Conservation (phyloP, 805 yeast genomes). For the Starmerella asiatica region DNA sequence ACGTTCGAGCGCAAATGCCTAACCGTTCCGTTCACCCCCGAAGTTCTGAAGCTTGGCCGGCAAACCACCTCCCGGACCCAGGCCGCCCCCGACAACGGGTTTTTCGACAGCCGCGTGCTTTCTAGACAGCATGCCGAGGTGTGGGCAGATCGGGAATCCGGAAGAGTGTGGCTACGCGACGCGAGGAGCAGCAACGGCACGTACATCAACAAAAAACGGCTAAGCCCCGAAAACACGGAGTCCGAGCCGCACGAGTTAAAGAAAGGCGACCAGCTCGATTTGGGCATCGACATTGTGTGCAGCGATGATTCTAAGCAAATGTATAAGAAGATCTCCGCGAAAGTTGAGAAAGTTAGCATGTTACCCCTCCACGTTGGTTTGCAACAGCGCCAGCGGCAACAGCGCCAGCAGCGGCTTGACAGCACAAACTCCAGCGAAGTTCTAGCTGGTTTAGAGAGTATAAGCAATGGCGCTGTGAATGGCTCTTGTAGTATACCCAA, state of each 20-base stretch:
- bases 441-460: not conserved
- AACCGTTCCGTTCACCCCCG: conserved; percentile 69
- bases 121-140: conserved; percentile 90
- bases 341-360: conserved; percentile 59
- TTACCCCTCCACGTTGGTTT: conserved; percentile 30
- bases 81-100: conserved; percentile 67
- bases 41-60: conserved; percentile 74
- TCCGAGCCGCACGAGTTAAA: conserved; percentile 44
- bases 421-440: not conserved
- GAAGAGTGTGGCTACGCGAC: conserved; percentile 66
- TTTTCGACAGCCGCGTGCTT: conserved; percentile 83
- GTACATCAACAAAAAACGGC: conserved; percentile 62
- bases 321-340: conserved; percentile 78
- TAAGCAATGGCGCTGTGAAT: not conserved
- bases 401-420: not conserved
- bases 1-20: conserved; percentile 71
- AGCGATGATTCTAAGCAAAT: conserved; percentile 39
- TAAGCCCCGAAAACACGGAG: conserved; percentile 45
- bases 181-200: conserved; percentile 91
- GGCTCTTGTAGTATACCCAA: not conserved
- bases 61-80: conserved; percentile 47
- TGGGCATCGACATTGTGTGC: conserved; percentile 69
- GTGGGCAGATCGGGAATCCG: conserved; percentile 51
- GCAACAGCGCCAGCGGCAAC: conserved; percentile 7
- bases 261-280: conserved; percentile 75